These are phyloP conservation scores for Blastobotrys malaysiensis DNA, from an alignment of 1,139 yeast species.

Conservation along the genomic window DNA sequence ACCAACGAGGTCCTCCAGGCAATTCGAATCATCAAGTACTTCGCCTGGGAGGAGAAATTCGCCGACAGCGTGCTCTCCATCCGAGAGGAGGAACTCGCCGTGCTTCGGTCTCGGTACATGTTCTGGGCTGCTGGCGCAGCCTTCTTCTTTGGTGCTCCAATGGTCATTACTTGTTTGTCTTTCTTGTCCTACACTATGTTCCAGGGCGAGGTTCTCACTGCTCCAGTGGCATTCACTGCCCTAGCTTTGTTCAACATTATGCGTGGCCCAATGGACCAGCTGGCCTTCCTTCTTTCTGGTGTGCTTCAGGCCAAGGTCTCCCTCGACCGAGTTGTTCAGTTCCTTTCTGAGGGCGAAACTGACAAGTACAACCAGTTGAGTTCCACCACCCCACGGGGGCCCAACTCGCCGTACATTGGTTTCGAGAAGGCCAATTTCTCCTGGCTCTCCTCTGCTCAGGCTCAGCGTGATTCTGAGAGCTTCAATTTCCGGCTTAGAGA, in stretches of 20 bases:
- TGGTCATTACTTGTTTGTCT: constrained; percentile 69
- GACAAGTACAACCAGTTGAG: constrained; percentile 73
- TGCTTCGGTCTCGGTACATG: constrained; percentile 53
- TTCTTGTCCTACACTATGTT: constrained; percentile 74
- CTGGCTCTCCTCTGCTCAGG: constrained; percentile 44
- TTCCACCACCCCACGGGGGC: constrained; percentile 41
- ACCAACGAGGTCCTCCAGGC: constrained; percentile 88
- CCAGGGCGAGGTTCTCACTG: constrained; percentile 64
- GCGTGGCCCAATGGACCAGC: constrained; percentile 80
- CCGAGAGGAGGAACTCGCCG: constrained; percentile 64
- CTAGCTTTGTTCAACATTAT: constrained; percentile 77
- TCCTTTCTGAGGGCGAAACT: constrained; percentile 73
- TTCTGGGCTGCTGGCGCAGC: constrained; percentile 63
- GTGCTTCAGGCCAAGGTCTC: constrained; percentile 87
- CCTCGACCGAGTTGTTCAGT: constrained; percentile 74
- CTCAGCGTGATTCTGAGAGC: not conserved
- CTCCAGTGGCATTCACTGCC: constrained; percentile 90
- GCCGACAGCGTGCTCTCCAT: constrained; percentile 62
- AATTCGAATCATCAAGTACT: constrained; percentile 87
- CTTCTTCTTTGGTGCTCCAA: constrained; percentile 76
- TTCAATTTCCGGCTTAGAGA: constrained; percentile 70
- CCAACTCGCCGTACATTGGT: constrained; percentile 65
- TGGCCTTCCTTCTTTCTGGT: constrained; percentile 79
- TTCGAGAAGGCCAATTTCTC: constrained; percentile 78
- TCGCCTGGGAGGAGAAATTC: constrained; percentile 92